Conservation (phyloP, 495 filamentous ascomycete species). For the Neohortaea acidophila region DNA sequence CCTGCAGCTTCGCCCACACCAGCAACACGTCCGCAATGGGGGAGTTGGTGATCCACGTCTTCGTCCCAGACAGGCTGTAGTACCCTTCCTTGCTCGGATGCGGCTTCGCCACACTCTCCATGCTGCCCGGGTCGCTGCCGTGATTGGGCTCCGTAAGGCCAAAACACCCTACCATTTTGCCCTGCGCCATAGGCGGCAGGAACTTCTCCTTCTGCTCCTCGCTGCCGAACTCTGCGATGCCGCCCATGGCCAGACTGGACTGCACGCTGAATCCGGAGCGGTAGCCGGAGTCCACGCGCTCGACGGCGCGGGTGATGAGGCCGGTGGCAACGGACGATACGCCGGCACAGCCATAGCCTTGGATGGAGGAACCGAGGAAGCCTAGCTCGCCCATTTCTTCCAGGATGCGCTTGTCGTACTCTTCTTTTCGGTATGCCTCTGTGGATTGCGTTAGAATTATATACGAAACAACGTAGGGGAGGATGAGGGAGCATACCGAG, state of each 20-base stretch:
- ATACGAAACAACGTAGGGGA: constrained; percentile 3
- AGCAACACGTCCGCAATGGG: constrained; percentile 83
- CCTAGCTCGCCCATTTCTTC: constrained; percentile 94
- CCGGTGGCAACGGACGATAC: constrained; percentile 81
- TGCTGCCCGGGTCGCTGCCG: constrained; percentile 86
- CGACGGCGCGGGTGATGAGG: constrained; percentile 87
- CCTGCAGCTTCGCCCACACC: constrained; percentile 86
- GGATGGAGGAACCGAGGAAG: constrained; percentile 74
- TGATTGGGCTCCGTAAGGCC: constrained; percentile 96
- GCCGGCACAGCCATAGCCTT: constrained; percentile 91
- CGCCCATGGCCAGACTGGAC: constrained; percentile 87
- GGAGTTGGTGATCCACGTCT: constrained; percentile 98
- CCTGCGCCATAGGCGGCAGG: constrained; percentile 70
- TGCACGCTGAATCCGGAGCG: constrained; percentile 94
- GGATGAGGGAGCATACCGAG: constrained; percentile 47
- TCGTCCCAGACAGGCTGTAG: constrained; percentile 65
- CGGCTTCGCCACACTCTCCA: constrained; percentile 78
- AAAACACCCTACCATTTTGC: constrained; percentile 78
- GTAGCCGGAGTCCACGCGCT: constrained; percentile 91
- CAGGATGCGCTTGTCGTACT: constrained; percentile 80
- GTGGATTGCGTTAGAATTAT: constrained; percentile 1
- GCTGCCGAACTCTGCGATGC: constrained; percentile 87
- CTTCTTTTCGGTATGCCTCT: constrained; percentile 92
- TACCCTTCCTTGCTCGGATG: constrained; percentile 82
- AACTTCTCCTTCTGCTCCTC: constrained; percentile 80